Conservation (phyloP, 805 yeast species). For the Maudiozyma serrabonitensis region DNA sequence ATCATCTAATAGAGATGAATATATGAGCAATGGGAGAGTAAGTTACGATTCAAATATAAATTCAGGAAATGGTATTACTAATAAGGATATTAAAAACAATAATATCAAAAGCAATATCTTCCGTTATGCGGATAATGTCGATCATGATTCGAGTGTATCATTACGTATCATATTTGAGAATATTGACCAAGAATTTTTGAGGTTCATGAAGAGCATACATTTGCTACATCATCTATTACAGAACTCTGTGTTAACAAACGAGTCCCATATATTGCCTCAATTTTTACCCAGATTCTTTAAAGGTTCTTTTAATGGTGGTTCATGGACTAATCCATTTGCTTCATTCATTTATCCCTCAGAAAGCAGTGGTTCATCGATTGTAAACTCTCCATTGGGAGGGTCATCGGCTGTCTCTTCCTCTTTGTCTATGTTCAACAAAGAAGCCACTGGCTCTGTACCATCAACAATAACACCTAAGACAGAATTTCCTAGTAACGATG, state of each 20-base stretch:
- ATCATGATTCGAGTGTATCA: slow-evolving; percentile 1
- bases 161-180: slow-evolving; percentile 7
- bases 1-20: not conserved
- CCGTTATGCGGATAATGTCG: not conserved
- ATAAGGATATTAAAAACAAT: not conserved
- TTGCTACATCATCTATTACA: slow-evolving; percentile 23
- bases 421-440: not conserved
- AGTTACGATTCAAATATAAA: not conserved
- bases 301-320: slow-evolving; percentile 67
- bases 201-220: slow-evolving; percentile 23
- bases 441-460: not conserved
- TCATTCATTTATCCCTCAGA: slow-evolving; percentile 8
- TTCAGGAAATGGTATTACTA: not conserved
- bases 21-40: not conserved
- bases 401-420: slow-evolving; percentile 1
- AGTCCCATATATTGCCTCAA: slow-evolving; percentile 39
- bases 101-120: not conserved
- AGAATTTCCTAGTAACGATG: not conserved
- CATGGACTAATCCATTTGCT: slow-evolving; percentile 64
- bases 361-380: slow-evolving; percentile 1
- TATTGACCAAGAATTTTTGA: slow-evolving; percentile 24
- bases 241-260: slow-evolving; percentile 13
- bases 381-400: not conserved
- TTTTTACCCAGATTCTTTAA: slow-evolving; percentile 59
- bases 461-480: not conserved